A percentile compares a stretch with the other conserved stretches of the same genome.
phyloP scores from a whole-genome alignment of 208 protist genomes.

The Plasmodiophora brassicae region DNA sequence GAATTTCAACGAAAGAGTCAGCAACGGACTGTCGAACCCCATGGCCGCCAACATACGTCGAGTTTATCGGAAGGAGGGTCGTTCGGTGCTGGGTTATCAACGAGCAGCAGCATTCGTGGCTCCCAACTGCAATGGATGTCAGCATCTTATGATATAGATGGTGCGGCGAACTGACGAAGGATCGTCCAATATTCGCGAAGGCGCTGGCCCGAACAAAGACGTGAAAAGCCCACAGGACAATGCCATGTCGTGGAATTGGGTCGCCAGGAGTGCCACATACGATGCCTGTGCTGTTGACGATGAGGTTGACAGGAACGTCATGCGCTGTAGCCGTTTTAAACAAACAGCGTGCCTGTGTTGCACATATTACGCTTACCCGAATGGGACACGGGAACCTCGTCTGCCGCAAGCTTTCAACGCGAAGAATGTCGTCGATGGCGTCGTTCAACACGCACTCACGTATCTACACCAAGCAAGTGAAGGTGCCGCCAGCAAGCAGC shows the following conservation, averaged over 20 bases:
- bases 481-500: neutral
- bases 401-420: neutral
- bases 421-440: neutral
- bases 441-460: constrained; percentile 8
- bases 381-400: neutral
- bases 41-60: too few species aligned
- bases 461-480: neutral
- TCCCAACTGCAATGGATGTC: neutral
- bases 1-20: too few species aligned
- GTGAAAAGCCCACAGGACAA: neutral
- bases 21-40: too few species aligned
- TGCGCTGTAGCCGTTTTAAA: neutral
- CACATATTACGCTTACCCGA: neutral
- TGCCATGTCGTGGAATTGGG: constrained; percentile 4
- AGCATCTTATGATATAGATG: neutral
- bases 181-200: constrained; percentile 1
- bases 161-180: neutral
- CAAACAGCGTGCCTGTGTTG: neutral
- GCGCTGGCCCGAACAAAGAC: neutral
- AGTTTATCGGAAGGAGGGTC: neutral
- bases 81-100: neutral
- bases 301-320: neutral
- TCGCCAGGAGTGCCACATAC: neutral
- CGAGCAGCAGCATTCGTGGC: constrained; percentile 4
- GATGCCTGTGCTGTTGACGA: neutral